Evolutionary conservation across 2,329 filamentous ascomycete species (phyloP).

Genomic region (Talaromyces marneffei): DNA sequence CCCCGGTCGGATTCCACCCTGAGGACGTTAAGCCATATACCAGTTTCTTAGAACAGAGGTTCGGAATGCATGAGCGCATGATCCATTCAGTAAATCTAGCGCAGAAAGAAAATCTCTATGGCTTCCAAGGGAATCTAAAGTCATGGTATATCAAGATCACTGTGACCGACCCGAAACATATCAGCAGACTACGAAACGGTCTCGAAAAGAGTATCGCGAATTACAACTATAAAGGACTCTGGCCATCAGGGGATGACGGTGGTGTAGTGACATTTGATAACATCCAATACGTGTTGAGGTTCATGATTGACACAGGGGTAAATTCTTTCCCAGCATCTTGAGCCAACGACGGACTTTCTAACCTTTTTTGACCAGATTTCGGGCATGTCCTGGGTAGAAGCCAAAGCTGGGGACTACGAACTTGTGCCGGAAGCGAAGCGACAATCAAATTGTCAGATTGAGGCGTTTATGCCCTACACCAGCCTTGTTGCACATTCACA

Average conservation of each 20-base stretch:
- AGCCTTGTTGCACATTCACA: constrained; percentile 82
- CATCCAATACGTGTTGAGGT: constrained; percentile 88
- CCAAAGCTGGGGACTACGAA: constrained; percentile 65
- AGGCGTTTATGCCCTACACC: constrained; percentile 75
- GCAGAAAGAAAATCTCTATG: constrained; percentile 84
- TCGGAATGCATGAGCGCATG: constrained; percentile 65
- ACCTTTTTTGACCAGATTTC: constrained; percentile 52
- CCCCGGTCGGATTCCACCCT: constrained; percentile 72
- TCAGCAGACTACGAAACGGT: constrained; percentile 65
- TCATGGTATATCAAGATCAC: constrained; percentile 91
- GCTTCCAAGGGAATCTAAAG: constrained; percentile 88
- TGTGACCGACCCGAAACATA: constrained; percentile 80
- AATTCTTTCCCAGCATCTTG: constrained; percentile 15
- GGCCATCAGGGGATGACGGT: constrained; percentile 64
- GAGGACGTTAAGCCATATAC: constrained; percentile 74
- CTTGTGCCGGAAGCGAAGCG: constrained; percentile 60
- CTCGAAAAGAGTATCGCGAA: constrained; percentile 61
- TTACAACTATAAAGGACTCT: constrained; percentile 87
- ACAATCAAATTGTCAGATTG: constrained; percentile 94
- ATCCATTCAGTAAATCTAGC: constrained; percentile 78
- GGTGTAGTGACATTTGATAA: constrained; percentile 84
- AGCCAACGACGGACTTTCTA: constrained; percentile 5
- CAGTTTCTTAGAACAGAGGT: constrained; percentile 69
- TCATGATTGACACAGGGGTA: constrained; percentile 95
- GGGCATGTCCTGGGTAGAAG: constrained; percentile 97